Evolutionary conservation across 441 rosid species (phyloP), one percentile per base, ranked within the genome.

Genomic region (Brassica hybrid): DNA sequence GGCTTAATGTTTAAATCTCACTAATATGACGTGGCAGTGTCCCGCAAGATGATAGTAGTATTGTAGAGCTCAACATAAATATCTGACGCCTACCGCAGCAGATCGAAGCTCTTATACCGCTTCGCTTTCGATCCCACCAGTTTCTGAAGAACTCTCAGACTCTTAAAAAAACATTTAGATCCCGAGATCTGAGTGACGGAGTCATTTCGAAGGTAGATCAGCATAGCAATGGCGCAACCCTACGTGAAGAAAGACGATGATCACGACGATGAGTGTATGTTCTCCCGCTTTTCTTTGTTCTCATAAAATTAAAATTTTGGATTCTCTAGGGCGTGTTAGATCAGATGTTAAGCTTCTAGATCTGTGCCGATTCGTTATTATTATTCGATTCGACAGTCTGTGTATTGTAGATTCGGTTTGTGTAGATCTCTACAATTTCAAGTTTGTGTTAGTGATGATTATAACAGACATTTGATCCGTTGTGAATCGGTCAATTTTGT

Each of bases 191-290:
- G 72, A 69, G 67, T 64, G 60, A 63, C 52, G 36, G 74, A 71
- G 83, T 67, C 79, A 81, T 77, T 64, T 60, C 11, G 58, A 52
- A 52, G 25, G 60, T 45, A 83, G 77, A 72, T 85, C 76, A 72
- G 57, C 9, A 38, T 74, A 72, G 57, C 9, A 38, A 96, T 96
- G 99, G 98, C 99, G 65, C 98, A 94, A 70, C 94, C 98, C 43
- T 85, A 88, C 71, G 89, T 90, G 77, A 96, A 96, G 92, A 96
- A 96, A 83, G 98, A 96, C 79, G 99, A 96, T 75, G 99, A 96
- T 86, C 98, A 87, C 77, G 99, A 96, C 83, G 99, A 96, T 69
- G 99, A 96, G 88, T 90, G 99, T 96, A 77, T 45, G 73, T 69
- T 56, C 67, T 50, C 68, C 12, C 12, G 16, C 50, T 43, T 12